These are phyloP conservation scores for Glarea lozoyensis DNA, from an alignment of 495 filamentous ascomycete species.

Conservation along the genomic window DNA sequence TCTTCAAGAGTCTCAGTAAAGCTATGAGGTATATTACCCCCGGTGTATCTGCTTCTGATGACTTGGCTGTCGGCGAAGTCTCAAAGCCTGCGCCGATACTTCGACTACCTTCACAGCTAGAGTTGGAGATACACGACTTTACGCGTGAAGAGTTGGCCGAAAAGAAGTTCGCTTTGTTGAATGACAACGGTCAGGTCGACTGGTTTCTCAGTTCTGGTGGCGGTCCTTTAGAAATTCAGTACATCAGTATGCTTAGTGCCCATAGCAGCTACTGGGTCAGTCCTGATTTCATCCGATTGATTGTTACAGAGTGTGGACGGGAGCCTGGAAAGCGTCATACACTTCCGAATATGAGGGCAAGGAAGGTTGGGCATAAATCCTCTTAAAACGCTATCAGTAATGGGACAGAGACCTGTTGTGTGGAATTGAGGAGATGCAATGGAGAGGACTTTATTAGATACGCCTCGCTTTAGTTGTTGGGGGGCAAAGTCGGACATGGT, in stretches of 20 bases:
- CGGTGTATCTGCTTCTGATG: conserved; percentile 19
- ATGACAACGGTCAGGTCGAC: conserved; percentile 94
- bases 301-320: conserved; percentile 81
- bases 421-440: no score
- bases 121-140: conserved; percentile 94
- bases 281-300: conserved; percentile 73
- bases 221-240: conserved; percentile 85
- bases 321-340: conserved; percentile 59
- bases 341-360: conserved; percentile 59
- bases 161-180: conserved; percentile 75
- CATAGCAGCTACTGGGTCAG: conserved; percentile 90
- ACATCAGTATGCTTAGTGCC: conserved; percentile 94
- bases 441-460: no score
- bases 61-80: conserved; percentile 15
- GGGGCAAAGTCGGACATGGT: no score
- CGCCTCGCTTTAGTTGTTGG: no score
- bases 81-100: conserved; percentile 28
- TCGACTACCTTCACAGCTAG: conserved; percentile 80
- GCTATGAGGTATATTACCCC: conserved; percentile 47
- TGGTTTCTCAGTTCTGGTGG: conserved; percentile 73
- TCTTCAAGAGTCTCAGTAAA: conserved; percentile 57
- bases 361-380: conserved; percentile 58
- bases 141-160: conserved; percentile 87
- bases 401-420: no score
- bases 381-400: no score